phyloP scores from a whole-genome alignment of 495 filamentous ascomycete genomes.

The Penicillium taxi region DNA sequence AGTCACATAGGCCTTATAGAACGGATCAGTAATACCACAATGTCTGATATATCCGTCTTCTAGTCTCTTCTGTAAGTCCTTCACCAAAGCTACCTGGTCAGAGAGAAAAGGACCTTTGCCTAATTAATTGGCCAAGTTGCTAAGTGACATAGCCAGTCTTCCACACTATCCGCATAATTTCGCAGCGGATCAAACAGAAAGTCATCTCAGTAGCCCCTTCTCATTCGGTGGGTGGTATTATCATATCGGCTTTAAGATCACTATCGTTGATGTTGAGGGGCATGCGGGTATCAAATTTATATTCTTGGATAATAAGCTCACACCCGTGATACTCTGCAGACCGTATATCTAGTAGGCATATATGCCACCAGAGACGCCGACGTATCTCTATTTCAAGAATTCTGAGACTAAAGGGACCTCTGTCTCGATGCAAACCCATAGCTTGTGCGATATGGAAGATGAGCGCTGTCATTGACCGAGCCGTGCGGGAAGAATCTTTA shows the following conservation, averaged over 20 bases:
- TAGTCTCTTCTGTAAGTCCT: constrained; percentile 46
- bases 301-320: constrained; percentile 53
- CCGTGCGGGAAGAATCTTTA: constrained; percentile 47
- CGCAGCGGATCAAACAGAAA: constrained; percentile 61
- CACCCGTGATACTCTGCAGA: constrained; percentile 63
- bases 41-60: constrained; percentile 47
- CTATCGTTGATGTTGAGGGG: constrained; percentile 68
- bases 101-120: constrained; percentile 23
- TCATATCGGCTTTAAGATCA: constrained; percentile 56
- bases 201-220: constrained; percentile 66
- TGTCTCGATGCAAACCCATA: constrained; percentile 67
- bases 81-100: constrained; percentile 49
- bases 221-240: constrained; percentile 47
- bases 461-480: constrained; percentile 52
- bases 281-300: constrained; percentile 55
- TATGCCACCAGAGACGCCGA: constrained; percentile 65
- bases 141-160: constrained; percentile 23
- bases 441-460: constrained; percentile 60
- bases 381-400: constrained; percentile 61
- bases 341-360: constrained; percentile 66
- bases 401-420: constrained; percentile 49
- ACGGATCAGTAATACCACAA: constrained; percentile 50
- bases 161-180: constrained; percentile 22
- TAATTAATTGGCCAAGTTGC: too few species aligned
- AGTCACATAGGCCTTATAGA: constrained; percentile 65